Evolutionary conservation across 495 filamentous ascomycete species (phyloP).

Genomic region (Neurospora tetraspora): DNA sequence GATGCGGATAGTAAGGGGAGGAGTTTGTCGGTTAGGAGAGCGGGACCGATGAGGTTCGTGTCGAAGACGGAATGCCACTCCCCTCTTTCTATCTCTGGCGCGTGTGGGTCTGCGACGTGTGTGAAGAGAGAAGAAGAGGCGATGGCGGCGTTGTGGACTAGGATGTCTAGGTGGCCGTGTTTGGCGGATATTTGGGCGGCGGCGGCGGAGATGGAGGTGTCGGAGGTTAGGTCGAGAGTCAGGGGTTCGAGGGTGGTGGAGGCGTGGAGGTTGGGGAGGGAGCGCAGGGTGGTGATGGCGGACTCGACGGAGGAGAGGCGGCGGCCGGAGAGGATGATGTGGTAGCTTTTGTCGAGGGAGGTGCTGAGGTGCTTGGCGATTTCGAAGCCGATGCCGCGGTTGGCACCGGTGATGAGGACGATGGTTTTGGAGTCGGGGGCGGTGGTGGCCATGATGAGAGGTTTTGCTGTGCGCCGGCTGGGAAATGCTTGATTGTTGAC

Average conservation of each 20-base stretch:
- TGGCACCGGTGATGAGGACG: conserved; percentile 39
- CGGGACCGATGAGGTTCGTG: conserved; percentile 32
- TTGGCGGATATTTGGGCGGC: conserved; percentile 22
- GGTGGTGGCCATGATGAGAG: conserved; percentile 5
- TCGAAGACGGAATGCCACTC: conserved; percentile 22
- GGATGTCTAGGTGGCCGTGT: conserved; percentile 38
- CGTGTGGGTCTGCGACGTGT: background rate
- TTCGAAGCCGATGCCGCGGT: conserved; percentile 38
- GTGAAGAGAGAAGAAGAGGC: background rate
- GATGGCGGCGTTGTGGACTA: conserved; percentile 44
- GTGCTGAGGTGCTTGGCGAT: conserved; percentile 29
- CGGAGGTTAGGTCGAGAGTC: conserved; percentile 38
- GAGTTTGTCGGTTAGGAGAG: conserved; percentile 32
- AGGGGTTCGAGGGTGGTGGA: conserved; percentile 9
- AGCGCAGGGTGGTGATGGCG: conserved; percentile 9
- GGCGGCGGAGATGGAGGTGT: conserved; percentile 40
- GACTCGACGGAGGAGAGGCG: conserved; percentile 15
- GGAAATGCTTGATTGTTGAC: background rate
- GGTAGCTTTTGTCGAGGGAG: conserved; percentile 20
- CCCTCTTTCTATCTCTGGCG: background rate
- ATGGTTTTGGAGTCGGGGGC: conserved; percentile 12
- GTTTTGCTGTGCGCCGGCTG: background rate
- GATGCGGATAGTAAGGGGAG: conserved; percentile 35
- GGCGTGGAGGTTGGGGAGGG: background rate
- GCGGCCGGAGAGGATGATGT: conserved; percentile 27